Base-by-base conservation (phyloP, 495 filamentous ascomycete species). In the Aspergillus diversus region DNA sequence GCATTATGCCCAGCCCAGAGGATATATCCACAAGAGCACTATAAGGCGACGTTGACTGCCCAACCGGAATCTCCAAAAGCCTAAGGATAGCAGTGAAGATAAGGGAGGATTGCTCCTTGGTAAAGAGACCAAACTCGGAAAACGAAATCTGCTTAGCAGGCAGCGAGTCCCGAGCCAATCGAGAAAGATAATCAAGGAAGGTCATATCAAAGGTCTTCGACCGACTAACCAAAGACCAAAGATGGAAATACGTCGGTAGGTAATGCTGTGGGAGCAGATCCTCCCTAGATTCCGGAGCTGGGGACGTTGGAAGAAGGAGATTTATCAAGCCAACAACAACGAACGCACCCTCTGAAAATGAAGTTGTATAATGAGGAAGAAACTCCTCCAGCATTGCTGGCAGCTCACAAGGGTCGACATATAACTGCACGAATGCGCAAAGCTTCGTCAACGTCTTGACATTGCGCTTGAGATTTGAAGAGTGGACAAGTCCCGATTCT, bases 41-140 rank as follows among this genome's bases (percentile, higher is more conserved):
- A 71, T 99, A 99, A 3, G 95, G 92, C 4, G 95, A 96, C 33
- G 90, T 93, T 6, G 94, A 91, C 73, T 98, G 96, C 6, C 96
- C 95, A 16, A 99, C 96, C 12, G 95, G 95, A 50, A 99, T 99
- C 68, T 98, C 95, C 49, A 97, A 84, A 55, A 99, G 76, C 49
- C 95, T 83, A 9, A 99, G 76, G 39, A 97, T 89, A 12, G 96
- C 89, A 0, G 95, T 98, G 74, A 97, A 98, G 61, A 98, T 90
- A 51, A 96, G 81, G 48, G 93, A 88, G 0, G 93, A 94, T 73
- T 99, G 95, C 56, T 97, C 94, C 60, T 88, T 86, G 13, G 90
- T 96, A 74, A 92, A 98, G 57, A 99, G 88, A 65, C 95, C 95
- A 78, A 92, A 86, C 70, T 94, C 87, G 1, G 87, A 87, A 70